These are phyloP conservation scores for Microcera coccophila DNA, from an alignment of 2,329 filamentous ascomycete species.

Conservation along the genomic window DNA sequence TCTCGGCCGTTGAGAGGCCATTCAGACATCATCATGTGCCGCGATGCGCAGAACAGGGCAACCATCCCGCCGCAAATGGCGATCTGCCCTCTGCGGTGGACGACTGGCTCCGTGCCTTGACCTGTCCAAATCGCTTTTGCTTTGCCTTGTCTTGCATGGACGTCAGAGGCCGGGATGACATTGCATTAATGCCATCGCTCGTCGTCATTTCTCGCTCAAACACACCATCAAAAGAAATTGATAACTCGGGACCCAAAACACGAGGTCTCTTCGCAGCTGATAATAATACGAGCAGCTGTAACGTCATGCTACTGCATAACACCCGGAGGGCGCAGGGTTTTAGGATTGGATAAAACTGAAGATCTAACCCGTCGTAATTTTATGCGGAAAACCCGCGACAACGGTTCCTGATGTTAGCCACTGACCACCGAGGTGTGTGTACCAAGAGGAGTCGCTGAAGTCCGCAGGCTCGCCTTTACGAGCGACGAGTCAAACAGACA, in stretches of 20 bases:
- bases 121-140: background rate
- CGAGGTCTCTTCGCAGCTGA: background rate
- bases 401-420: background rate
- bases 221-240: too few species aligned
- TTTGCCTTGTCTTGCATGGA: background rate
- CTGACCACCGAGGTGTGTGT: too few species aligned
- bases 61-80: background rate
- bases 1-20: too few species aligned
- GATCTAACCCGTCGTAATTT: conserved; percentile 22
- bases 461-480: too few species aligned
- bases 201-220: background rate
- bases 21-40: too few species aligned
- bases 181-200: conserved; percentile 10
- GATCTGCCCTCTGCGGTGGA: background rate
- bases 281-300: conserved; percentile 6
- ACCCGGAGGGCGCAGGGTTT: background rate
- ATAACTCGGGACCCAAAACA: background rate
- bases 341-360: conserved; percentile 4
- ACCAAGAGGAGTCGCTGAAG: too few species aligned
- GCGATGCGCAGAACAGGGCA: too few species aligned
- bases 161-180: conserved; percentile 4
- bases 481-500: too few species aligned
- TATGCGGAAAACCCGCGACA: conserved; percentile 27
- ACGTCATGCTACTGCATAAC: conserved; percentile 10
- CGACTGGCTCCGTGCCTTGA: background rate